These are phyloP conservation scores for Pseudocercospora eumusae DNA, from an alignment of 2,329 filamentous ascomycete species.

Conservation along the genomic window DNA sequence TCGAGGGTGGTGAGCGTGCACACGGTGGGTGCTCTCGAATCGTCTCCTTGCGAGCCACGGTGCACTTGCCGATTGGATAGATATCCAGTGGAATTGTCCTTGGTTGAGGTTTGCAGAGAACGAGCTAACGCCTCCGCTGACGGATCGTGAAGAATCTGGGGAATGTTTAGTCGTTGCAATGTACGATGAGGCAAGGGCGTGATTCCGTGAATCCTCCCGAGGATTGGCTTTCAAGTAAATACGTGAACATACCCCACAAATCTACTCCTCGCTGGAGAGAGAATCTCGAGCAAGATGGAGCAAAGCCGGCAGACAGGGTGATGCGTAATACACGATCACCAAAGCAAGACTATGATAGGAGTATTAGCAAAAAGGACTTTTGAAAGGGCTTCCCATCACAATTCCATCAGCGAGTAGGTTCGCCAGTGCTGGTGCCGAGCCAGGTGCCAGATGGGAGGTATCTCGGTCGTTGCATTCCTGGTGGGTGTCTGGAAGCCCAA, in stretches of 20 bases:
- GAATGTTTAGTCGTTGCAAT: slow-evolving; percentile 46
- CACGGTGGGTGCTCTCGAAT: slow-evolving; percentile 30
- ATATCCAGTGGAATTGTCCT: slow-evolving; percentile 40
- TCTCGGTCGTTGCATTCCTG: slow-evolving; percentile 5
- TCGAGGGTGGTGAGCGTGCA: slow-evolving; percentile 28
- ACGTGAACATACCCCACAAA: slow-evolving; percentile 26
- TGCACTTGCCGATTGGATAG: slow-evolving; percentile 43
- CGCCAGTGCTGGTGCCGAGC: background rate
- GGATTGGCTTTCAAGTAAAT: slow-evolving; percentile 19
- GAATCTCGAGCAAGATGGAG: background rate
- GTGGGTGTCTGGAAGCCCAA: slow-evolving; percentile 2
- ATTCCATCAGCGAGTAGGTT: background rate
- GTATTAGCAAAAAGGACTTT: background rate
- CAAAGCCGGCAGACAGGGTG: background rate
- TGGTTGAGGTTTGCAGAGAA: slow-evolving; percentile 49
- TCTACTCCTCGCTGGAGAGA: slow-evolving; percentile 8
- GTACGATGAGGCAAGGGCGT: slow-evolving; percentile 39
- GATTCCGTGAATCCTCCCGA: slow-evolving; percentile 24
- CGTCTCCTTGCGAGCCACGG: slow-evolving; percentile 46
- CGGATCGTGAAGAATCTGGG: slow-evolving; percentile 45
- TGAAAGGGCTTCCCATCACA: background rate
- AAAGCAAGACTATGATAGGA: background rate
- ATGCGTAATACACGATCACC: background rate
- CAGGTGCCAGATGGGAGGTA: background rate
- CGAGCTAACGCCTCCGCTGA: slow-evolving; percentile 57